phyloP scores from a whole-genome alignment of 2,329 filamentous ascomycete species.

The Pseudogymnoascus sp. region DNA sequence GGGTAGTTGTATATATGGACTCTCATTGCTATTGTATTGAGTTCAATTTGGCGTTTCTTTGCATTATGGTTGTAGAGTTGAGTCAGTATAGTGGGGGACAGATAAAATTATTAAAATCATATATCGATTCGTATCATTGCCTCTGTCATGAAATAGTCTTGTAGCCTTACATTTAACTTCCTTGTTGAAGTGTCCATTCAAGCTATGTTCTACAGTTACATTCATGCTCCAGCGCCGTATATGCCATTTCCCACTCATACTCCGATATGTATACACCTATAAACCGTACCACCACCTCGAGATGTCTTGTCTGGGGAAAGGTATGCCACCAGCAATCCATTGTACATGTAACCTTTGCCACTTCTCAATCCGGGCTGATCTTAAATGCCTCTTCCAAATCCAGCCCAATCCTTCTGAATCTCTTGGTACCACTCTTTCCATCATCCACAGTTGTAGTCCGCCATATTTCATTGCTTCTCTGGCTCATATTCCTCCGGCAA shows the following conservation, averaged over 20 bases:
- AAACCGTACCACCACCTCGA: not conserved
- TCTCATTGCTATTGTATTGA: slow-evolving; percentile 11
- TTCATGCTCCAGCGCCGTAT: not conserved
- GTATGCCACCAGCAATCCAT: not conserved
- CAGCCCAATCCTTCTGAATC: not conserved
- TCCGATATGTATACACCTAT: not conserved
- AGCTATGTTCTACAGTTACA: not conserved
- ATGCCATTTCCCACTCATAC: not conserved
- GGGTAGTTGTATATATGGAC: slow-evolving; percentile 21
- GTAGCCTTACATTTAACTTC: not conserved
- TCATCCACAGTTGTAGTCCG: not conserved
- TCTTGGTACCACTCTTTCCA: not conserved
- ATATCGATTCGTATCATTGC: slow-evolving; percentile 8
- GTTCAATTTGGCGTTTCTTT: slow-evolving; percentile 10
- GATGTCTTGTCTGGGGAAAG: not conserved
- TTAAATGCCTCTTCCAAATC: not conserved
- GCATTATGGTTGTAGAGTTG: slow-evolving; percentile 10
- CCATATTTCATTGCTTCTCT: slow-evolving; percentile 11
- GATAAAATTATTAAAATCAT: slow-evolving; percentile 5
- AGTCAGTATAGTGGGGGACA: slow-evolving; percentile 5
- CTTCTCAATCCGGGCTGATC: not conserved
- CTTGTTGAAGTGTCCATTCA: not conserved
- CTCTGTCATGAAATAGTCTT: not conserved
- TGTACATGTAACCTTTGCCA: not conserved
- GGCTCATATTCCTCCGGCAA: slow-evolving; percentile 55